A percentile compares a stretch with the other conserved stretches of the same genome.
These are phyloP conservation scores for Blastobotrys mokoenaii DNA, from an alignment of 805 yeast genomes.

Conservation along the genomic window DNA sequence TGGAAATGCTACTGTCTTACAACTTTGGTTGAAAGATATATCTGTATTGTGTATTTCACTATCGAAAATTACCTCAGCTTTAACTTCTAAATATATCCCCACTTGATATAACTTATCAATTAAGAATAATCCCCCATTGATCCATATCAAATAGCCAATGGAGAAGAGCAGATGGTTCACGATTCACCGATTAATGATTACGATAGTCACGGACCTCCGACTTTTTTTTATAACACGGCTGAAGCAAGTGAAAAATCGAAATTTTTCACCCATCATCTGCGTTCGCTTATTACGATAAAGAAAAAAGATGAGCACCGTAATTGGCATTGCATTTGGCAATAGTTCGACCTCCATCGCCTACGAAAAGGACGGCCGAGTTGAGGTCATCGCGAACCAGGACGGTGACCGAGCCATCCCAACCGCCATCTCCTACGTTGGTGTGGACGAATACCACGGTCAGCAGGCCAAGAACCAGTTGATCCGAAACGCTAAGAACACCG, in stretches of 20 bases:
- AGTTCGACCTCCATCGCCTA: slow-evolving; percentile 91
- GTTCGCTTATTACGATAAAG: neutral
- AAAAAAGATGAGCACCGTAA: slow-evolving; percentile 37
- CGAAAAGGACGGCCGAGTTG: slow-evolving; percentile 82
- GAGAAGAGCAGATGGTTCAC: no score
- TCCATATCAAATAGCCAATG: no score
- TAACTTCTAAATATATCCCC: no score
- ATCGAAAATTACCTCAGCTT: no score
- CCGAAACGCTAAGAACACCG: slow-evolving; percentile 82
- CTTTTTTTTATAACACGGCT: no score
- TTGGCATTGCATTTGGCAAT: slow-evolving; percentile 96
- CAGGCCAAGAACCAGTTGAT: slow-evolving; percentile 90
- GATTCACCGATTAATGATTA: no score
- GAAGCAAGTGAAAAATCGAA: neutral
- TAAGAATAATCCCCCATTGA: no score
- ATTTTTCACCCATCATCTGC: neutral
- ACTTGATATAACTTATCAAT: no score
- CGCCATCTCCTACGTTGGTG: slow-evolving; percentile 82
- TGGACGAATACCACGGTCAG: slow-evolving; percentile 94
- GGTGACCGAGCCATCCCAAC: slow-evolving; percentile 98
- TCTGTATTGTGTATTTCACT: no score
- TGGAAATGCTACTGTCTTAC: no score
- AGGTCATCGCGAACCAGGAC: slow-evolving; percentile 97
- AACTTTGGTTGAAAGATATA: no score
- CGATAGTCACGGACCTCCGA: no score